Conservation (phyloP, 1,284 basidiomycete species). For the Ceratobasidium sp. region DNA sequence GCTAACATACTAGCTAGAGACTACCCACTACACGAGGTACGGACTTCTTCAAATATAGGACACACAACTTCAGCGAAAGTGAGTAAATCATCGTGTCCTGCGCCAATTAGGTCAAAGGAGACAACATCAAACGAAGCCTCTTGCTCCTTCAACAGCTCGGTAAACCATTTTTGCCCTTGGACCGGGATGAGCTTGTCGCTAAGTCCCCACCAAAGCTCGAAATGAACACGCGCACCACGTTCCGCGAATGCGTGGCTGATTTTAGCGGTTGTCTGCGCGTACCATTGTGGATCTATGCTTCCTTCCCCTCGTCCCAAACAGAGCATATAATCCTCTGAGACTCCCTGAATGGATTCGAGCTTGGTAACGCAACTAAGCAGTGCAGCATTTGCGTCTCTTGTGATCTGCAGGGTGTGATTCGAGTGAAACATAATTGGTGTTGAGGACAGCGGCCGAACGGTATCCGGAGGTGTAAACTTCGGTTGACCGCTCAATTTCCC, state of each 20-base stretch:
- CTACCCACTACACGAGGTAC: background rate
- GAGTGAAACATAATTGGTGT: conserved; percentile 4
- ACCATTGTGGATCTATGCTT: conserved; percentile 30
- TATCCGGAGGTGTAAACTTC: conserved; percentile 8
- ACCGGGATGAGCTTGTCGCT: conserved; percentile 14
- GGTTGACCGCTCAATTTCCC: background rate
- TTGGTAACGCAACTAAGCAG: conserved; percentile 3
- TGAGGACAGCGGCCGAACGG: conserved; percentile 2
- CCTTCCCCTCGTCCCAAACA: conserved; percentile 38
- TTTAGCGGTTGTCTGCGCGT: background rate
- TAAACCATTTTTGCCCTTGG: conserved; percentile 36
- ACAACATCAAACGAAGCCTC: conserved; percentile 18
- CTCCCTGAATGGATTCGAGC: conserved; percentile 34
- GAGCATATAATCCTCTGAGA: conserved; percentile 38
- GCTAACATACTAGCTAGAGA: background rate
- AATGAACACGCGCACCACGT: conserved; percentile 18
- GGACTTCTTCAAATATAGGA: conserved; percentile 33
- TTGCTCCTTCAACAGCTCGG: conserved; percentile 21
- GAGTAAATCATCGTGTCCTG: conserved; percentile 33
- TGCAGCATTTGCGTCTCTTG: background rate
- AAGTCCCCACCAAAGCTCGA: conserved; percentile 36
- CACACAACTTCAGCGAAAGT: conserved; percentile 28
- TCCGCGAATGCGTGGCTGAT: conserved; percentile 7
- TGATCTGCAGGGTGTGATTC: conserved; percentile 13
- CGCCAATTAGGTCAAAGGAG: conserved; percentile 6